These are phyloP conservation scores for Colletotrichum agaves DNA, from an alignment of 2,329 filamentous ascomycete genomes.

Conservation along the genomic window DNA sequence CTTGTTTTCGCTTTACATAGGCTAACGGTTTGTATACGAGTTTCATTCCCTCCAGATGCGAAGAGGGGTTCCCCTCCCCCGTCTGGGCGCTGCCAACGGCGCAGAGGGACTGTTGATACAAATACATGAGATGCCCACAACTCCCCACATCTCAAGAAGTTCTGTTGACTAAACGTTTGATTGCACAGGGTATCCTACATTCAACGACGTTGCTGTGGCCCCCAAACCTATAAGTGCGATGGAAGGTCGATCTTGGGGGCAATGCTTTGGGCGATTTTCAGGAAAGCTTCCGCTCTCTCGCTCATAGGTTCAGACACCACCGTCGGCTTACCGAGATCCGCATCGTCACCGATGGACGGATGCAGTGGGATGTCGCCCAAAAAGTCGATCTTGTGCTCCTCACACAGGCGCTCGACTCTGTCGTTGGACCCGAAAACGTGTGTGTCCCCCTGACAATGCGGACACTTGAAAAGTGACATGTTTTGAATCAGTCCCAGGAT, in stretches of 20 bases:
- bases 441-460: slow-evolving; percentile 78
- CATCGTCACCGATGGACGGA: slow-evolving; percentile 86
- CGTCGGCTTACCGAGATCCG: slow-evolving; percentile 87
- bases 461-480: slow-evolving; percentile 87
- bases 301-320: slow-evolving; percentile 88
- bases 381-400: slow-evolving; percentile 78
- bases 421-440: slow-evolving; percentile 78
- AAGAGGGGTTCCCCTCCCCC: slow-evolving; percentile 7
- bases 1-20: slow-evolving; percentile 34
- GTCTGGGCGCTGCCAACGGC: slow-evolving; percentile 17
- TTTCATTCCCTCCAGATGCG: slow-evolving; percentile 19
- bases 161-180: slow-evolving; percentile 35
- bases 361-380: slow-evolving; percentile 91
- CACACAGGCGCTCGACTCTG: slow-evolving; percentile 75
- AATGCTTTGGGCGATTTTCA: slow-evolving; percentile 72
- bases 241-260: slow-evolving; percentile 53
- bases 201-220: background rate
- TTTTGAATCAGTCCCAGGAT: slow-evolving; percentile 91
- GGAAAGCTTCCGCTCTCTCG: slow-evolving; percentile 76
- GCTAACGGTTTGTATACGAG: slow-evolving; percentile 33
- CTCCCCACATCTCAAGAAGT: slow-evolving; percentile 20
- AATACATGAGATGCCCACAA: slow-evolving; percentile 37
- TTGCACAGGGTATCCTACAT: slow-evolving; percentile 35
- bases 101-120: slow-evolving; percentile 24
- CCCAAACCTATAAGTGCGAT: slow-evolving; percentile 9